Evolutionary conservation across 1,139 yeast species (phyloP).

Genomic region (Hansenula anomala): DNA sequence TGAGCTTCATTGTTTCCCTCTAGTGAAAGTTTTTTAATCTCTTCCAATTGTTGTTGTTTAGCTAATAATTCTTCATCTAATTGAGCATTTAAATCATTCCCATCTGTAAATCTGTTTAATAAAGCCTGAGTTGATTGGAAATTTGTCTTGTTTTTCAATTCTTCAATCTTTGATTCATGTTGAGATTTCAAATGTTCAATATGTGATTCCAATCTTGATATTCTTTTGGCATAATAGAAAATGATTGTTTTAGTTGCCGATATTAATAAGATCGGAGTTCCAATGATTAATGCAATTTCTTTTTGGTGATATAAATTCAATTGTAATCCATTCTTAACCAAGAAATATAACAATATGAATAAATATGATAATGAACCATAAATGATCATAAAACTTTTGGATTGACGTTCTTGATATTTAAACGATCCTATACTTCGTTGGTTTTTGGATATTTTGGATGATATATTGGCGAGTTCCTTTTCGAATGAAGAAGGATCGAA

Average conservation of each 20-base stretch:
- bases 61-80: conserved; percentile 37
- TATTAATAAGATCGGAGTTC: conserved; percentile 6
- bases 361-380: conserved; percentile 33
- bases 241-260: conserved; percentile 1
- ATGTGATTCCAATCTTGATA: conserved; percentile 19
- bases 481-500: conserved; percentile 51
- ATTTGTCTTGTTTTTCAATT: conserved; percentile 73
- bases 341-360: conserved; percentile 23
- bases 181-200: conserved; percentile 29
- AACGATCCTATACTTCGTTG: conserved; percentile 31
- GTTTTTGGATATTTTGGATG: conserved; percentile 33
- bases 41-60: conserved; percentile 34
- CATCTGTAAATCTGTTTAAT: conserved; percentile 57
- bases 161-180: conserved; percentile 63
- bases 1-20: conserved; percentile 6
- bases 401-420: conserved; percentile 18
- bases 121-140: conserved; percentile 74
- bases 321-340: conserved; percentile 10
- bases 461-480: conserved; percentile 40
- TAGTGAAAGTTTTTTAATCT: conserved; percentile 29
- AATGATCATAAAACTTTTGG: conserved; percentile 22
- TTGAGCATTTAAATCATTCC: conserved; percentile 27
- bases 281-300: not conserved
- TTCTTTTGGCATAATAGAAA: conserved; percentile 6
- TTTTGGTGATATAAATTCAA: not conserved